Percentiles rank a stretch among this genome's conserved stretches.
These are phyloP conservation scores for Calonectria pauciramosa DNA, from an alignment of 2,329 filamentous ascomycete species.

Conservation along the genomic window DNA sequence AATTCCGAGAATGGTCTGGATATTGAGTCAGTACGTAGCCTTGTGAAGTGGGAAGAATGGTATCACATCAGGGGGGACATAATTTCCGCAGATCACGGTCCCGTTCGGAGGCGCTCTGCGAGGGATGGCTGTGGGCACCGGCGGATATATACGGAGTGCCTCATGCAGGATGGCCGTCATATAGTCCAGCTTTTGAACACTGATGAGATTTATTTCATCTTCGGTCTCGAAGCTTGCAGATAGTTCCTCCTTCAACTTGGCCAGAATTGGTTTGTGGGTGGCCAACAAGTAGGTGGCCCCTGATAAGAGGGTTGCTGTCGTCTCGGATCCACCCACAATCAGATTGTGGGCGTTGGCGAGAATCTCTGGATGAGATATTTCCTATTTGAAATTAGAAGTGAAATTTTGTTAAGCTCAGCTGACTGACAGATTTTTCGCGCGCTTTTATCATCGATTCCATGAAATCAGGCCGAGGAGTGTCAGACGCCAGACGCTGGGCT, in stretches of 20 bases:
- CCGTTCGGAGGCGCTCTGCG: conserved; percentile 50
- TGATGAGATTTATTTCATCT: conserved; percentile 52
- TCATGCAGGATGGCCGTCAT: conserved; percentile 59
- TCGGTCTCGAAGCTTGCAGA: conserved; percentile 51
- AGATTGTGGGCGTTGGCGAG: conserved; percentile 30
- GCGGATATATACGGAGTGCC: conserved; percentile 55
- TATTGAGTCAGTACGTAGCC: not conserved
- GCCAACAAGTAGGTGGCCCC: conserved; percentile 47
- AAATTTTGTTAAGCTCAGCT: not conserved
- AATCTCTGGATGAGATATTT: conserved; percentile 21
- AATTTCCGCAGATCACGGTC: conserved; percentile 45
- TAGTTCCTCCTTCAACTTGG: conserved; percentile 54
- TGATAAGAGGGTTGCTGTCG: conserved; percentile 48
- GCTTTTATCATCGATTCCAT: conserved; percentile 16
- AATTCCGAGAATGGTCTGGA: conserved; percentile 51
- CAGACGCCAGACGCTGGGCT: not conserved
- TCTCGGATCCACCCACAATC: conserved; percentile 51
- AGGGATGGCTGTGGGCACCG: conserved; percentile 38
- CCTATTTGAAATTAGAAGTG: not conserved
- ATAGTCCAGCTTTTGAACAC: conserved; percentile 49
- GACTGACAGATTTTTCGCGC: conserved; percentile 8
- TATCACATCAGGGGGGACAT: conserved; percentile 50
- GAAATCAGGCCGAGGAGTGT: conserved; percentile 1
- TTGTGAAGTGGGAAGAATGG: not conserved
- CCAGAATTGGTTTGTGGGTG: conserved; percentile 32